Base-by-base conservation (phyloP, 179 eudicot genomes). In the Vitellaria paradoxa region DNA sequence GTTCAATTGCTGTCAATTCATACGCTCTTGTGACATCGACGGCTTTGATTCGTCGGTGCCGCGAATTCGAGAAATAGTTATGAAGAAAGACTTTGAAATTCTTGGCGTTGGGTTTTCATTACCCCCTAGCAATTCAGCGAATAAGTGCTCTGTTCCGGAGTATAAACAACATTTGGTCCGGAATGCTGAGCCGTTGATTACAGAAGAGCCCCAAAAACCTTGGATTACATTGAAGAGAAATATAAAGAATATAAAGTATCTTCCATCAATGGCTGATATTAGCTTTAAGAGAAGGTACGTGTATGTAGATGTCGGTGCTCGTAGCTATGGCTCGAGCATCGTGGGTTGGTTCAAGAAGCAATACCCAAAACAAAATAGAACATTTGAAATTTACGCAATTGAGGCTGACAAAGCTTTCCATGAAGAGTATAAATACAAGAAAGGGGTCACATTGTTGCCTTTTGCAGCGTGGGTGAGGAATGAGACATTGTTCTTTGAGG, bases 391-490 rank as follows among this genome's bases (percentile, higher is more conserved):
- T 24, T 93, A 87, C 49, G 98, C 98, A 0, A 87, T 93, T 79
- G 98, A 93, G 83, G 98, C 98, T 0, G 98, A 93, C 72, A 87
- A 85, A 70, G 78, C 89, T 15, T 93, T 93, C 61, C 86, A 93
- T 46, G 81, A 85, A 10, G 88, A 93, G 81, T 93, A 93, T 67
- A 83, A 75, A 78, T 65, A 66, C 61, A 93, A 89, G 86, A 93
- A 90, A 79, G 80, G 82, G 76, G 95, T 93, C 4, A 84, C 84
- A 0, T 79, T 93, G 83, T 81, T 93, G 81, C 98, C 98, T 0
- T 93, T 89, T 76, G 98, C 98, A 0, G 98, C 98, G 0, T 93
- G 97, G 98, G 91, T 92, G 59, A 93, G 70, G 87, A 92, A 93
- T 47, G 95, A 92, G 85, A 85, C 89, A 3, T 82, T 93, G 84